Conservation (phyloP, 805 yeast genomes). For the Teunomyces cretensis region DNA sequence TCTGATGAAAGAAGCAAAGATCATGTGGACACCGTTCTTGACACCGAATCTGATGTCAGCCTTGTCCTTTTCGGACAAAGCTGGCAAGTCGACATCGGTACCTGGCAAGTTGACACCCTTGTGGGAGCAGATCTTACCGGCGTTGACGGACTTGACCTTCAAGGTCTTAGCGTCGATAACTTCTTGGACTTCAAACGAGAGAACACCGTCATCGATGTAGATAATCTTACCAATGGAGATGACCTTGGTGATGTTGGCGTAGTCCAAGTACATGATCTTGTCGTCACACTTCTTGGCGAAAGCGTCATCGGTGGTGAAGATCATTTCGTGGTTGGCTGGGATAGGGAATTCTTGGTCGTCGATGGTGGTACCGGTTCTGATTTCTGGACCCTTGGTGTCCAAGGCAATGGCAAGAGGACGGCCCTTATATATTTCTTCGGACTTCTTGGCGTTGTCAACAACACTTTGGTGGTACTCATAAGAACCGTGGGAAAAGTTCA, state of each 20-base stretch:
- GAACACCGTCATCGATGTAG: slow-evolving; percentile 96
- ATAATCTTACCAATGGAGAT: slow-evolving; percentile 84
- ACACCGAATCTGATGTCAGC: slow-evolving; percentile 93
- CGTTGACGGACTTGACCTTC: slow-evolving; percentile 85
- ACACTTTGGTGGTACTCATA: slow-evolving; percentile 97
- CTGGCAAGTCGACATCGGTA: slow-evolving; percentile 98
- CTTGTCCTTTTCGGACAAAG: slow-evolving; percentile 94
- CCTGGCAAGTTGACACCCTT: slow-evolving; percentile 99
- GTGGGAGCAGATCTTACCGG: slow-evolving; percentile 94
- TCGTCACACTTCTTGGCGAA: slow-evolving; percentile 73
- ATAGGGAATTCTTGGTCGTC: slow-evolving; percentile 82
- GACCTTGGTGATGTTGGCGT: slow-evolving; percentile 94
- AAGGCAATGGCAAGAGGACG: slow-evolving; percentile 98
- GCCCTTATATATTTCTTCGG: slow-evolving; percentile 86
- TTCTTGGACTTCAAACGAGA: slow-evolving; percentile 89
- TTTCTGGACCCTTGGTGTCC: slow-evolving; percentile 99
- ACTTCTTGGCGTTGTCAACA: slow-evolving; percentile 92
- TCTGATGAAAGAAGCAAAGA: slow-evolving; percentile 98
- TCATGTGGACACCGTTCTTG: slow-evolving; percentile 96
- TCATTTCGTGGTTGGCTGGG: slow-evolving; percentile 83
- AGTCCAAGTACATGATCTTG: slow-evolving; percentile 85
- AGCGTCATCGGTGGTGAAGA: slow-evolving; percentile 85
- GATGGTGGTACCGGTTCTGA: slow-evolving; percentile 94
- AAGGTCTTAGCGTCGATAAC: slow-evolving; percentile 76
- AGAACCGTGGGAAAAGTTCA: slow-evolving; percentile 99